Percentiles rank a stretch among this genome's conserved stretches.
Evolutionary conservation across 2,329 filamentous ascomycete species (phyloP).

Genomic region (Thielaviopsis ethacetica): DNA sequence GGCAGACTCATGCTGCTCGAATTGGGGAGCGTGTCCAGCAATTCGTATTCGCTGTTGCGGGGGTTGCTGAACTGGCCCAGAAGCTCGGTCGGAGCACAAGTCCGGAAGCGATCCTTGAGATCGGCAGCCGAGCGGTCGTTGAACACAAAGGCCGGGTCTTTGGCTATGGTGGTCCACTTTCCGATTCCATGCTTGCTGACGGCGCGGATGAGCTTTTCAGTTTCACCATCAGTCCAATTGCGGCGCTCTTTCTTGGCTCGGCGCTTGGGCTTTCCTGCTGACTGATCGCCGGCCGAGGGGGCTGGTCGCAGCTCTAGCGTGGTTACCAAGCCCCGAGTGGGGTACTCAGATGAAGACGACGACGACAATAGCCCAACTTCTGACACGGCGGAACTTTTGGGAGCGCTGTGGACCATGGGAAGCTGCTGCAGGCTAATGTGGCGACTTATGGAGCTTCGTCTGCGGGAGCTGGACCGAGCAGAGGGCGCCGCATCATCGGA

Average conservation of each 20-base stretch:
- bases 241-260: slow-evolving; percentile 40
- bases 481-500: background rate
- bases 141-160: slow-evolving; percentile 43
- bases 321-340: background rate
- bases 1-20: background rate
- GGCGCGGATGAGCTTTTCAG: slow-evolving; percentile 42
- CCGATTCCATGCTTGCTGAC: slow-evolving; percentile 47
- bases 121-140: slow-evolving; percentile 45
- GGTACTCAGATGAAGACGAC: background rate
- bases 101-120: slow-evolving; percentile 49
- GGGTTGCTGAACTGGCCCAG: slow-evolving; percentile 13
- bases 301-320: background rate
- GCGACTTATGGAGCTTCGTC: background rate
- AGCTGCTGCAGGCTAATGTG: background rate
- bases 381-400: background rate
- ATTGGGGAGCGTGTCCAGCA: slow-evolving; percentile 15
- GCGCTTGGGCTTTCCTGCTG: slow-evolving; percentile 22
- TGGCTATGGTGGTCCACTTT: slow-evolving; percentile 48
- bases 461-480: background rate
- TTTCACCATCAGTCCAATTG: slow-evolving; percentile 51
- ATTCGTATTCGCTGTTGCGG: background rate
- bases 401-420: background rate
- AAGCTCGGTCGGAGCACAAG: slow-evolving; percentile 47
- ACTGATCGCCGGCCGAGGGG: background rate
- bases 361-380: background rate